phyloP scores from a whole-genome alignment of 805 yeast genomes.

The Middelhovenomyces tepae region DNA sequence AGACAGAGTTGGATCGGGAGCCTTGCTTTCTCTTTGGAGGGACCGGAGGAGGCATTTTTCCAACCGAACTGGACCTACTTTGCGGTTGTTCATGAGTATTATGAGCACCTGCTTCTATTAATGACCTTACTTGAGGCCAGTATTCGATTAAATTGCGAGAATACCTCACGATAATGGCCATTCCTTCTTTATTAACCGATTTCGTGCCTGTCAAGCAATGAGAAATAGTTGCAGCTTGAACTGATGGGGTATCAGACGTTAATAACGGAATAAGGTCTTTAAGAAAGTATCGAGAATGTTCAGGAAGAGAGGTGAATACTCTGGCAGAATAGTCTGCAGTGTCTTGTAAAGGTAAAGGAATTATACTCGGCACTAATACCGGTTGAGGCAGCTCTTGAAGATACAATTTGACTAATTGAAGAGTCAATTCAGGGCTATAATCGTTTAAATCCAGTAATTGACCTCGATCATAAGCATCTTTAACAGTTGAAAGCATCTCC shows the following conservation, averaged over 20 bases:
- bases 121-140: constrained; percentile 33
- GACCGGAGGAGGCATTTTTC: constrained; percentile 12
- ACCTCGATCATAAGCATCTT: constrained; percentile 34
- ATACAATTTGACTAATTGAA: constrained; percentile 35
- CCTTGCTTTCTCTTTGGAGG: constrained; percentile 18
- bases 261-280: constrained; percentile 40
- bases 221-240: constrained; percentile 38
- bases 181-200: constrained; percentile 37
- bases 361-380: constrained; percentile 41
- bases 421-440: constrained; percentile 42
- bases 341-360: constrained; percentile 47
- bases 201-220: constrained; percentile 46
- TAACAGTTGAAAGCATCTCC: constrained; percentile 21
- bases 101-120: constrained; percentile 1
- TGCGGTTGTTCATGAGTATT: background rate
- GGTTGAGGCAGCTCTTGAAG: constrained; percentile 46
- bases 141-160: constrained; percentile 43
- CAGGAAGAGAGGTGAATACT: constrained; percentile 20
- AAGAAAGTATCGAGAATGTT: constrained; percentile 21
- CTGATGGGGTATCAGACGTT: no score
- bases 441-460: constrained; percentile 47
- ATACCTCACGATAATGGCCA: constrained; percentile 45
- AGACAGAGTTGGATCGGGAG: constrained; percentile 14
- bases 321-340: constrained; percentile 30
- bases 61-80: constrained; percentile 18